Percentiles rank a stretch among this genome's conserved stretches.
Evolutionary conservation across 2,329 filamentous ascomycete genomes (phyloP).

Genomic region (Blastomyces percursus): DNA sequence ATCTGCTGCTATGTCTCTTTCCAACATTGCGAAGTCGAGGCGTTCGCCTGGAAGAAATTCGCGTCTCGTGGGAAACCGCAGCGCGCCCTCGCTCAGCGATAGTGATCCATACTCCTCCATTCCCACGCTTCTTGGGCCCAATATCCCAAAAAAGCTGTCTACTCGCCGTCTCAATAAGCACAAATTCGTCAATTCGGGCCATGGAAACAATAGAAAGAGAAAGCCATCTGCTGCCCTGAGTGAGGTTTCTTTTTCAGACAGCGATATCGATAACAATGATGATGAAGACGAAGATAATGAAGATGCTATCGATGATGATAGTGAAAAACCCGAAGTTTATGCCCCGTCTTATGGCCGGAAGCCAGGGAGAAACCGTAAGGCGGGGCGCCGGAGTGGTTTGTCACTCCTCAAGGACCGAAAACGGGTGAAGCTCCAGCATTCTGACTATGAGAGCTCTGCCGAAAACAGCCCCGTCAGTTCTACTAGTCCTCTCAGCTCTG

Average conservation of each 20-base stretch:
- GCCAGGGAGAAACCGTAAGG: slow-evolving; percentile 27
- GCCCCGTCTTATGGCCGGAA: slow-evolving; percentile 35
- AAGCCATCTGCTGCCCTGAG: slow-evolving; percentile 23
- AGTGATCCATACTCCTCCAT: not conserved
- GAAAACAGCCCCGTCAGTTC: slow-evolving; percentile 11
- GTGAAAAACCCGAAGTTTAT: slow-evolving; percentile 32
- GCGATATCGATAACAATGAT: slow-evolving; percentile 20
- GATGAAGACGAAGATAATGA: slow-evolving; percentile 20
- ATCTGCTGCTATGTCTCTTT: not conserved
- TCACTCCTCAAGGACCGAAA: slow-evolving; percentile 23
- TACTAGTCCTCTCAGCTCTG: slow-evolving; percentile 12
- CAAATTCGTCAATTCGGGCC: slow-evolving; percentile 18
- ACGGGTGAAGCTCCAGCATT: slow-evolving; percentile 22
- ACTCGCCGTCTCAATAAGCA: not conserved
- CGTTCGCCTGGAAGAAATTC: not conserved
- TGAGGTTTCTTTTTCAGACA: slow-evolving; percentile 31
- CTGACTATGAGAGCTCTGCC: slow-evolving; percentile 6
- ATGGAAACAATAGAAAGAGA: slow-evolving; percentile 23
- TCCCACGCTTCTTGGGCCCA: slow-evolving; percentile 9
- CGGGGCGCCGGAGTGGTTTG: slow-evolving; percentile 28
- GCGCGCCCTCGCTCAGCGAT: not conserved
- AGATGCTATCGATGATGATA: slow-evolving; percentile 34
- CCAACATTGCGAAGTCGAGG: not conserved
- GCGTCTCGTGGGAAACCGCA: not conserved
- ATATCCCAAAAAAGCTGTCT: slow-evolving; percentile 7